Evolutionary conservation across 2,329 filamentous ascomycete species (phyloP).

Genomic region (Trichoderma sp.): DNA sequence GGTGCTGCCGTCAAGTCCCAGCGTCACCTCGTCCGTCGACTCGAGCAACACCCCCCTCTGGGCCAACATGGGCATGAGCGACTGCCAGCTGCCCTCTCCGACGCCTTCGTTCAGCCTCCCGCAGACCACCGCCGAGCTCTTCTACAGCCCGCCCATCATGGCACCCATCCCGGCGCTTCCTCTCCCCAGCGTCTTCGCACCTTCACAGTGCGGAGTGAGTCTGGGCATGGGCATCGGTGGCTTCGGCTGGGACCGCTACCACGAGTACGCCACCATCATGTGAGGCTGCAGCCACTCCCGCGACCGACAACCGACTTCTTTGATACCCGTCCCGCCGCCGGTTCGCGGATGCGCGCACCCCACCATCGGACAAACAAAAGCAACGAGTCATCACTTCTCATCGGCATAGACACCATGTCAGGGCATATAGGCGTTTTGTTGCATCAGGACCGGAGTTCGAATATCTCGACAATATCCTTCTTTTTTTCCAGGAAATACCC

Average conservation of each 20-base stretch:
- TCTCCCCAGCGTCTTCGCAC: conserved; percentile 82
- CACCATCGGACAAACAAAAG: conserved; percentile 16
- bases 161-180: conserved; percentile 76
- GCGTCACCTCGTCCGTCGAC: conserved; percentile 72
- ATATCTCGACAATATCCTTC: conserved; percentile 40
- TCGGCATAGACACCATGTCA: conserved; percentile 44
- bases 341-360: conserved; percentile 15
- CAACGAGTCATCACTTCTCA: conserved; percentile 39
- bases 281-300: conserved; percentile 63
- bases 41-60: conserved; percentile 71
- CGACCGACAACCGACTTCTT: conserved; percentile 52
- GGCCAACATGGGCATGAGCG: conserved; percentile 75
- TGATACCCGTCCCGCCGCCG: conserved; percentile 40
- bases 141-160: conserved; percentile 77
- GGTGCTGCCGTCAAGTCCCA: conserved; percentile 85
- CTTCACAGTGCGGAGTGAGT: conserved; percentile 76
- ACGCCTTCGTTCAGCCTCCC: conserved; percentile 75
- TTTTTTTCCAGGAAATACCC: conserved; percentile 34
- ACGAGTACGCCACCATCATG: conserved; percentile 84
- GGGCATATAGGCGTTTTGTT: conserved; percentile 48
- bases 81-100: conserved; percentile 75
- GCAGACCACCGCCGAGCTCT: conserved; percentile 71
- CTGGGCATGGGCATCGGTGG: conserved; percentile 48
- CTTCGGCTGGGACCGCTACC: conserved; percentile 85
- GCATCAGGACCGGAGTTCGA: conserved; percentile 50